A percentile compares a stretch with the other conserved stretches of the same genome.
Conservation (phyloP, 768 basidiomycete species). For the Tricholoma flavovirens region DNA sequence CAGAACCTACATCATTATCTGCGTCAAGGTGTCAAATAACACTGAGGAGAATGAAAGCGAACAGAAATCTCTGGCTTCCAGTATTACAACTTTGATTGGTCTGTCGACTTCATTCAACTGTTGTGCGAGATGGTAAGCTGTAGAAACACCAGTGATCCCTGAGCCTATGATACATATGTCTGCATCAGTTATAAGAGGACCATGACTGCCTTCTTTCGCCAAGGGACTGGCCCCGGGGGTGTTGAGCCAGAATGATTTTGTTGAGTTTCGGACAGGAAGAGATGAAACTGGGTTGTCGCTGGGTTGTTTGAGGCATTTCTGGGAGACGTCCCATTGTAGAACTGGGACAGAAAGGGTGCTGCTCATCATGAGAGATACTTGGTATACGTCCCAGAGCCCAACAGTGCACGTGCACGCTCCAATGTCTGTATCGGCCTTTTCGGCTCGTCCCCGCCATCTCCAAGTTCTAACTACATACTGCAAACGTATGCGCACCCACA, state of each 20-base stretch:
- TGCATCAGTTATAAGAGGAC: slow-evolving; percentile 48
- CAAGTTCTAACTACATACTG: too few species aligned
- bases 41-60: slow-evolving; percentile 24
- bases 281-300: background rate
- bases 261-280: slow-evolving; percentile 57
- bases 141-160: slow-evolving; percentile 74
- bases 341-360: slow-evolving; percentile 1
- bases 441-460: too few species aligned
- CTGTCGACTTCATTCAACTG: slow-evolving; percentile 14
- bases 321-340: background rate
- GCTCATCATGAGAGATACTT: too few species aligned
- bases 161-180: slow-evolving; percentile 79
- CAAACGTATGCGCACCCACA: too few species aligned
- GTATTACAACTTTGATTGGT: slow-evolving; percentile 48
- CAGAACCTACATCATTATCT: slow-evolving; percentile 48
- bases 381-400: too few species aligned
- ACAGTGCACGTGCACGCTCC: too few species aligned
- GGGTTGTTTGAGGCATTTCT: background rate
- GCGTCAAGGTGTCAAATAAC: background rate
- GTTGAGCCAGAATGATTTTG: slow-evolving; percentile 70
- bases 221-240: slow-evolving; percentile 60
- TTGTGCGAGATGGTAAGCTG: slow-evolving; percentile 66
- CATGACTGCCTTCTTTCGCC: slow-evolving; percentile 59
- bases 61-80: slow-evolving; percentile 90
- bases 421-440: too few species aligned